Percentiles rank a stretch among this genome's conserved stretches.
phyloP scores from a whole-genome alignment of 352 stramenopile species.

The Globisporangium solare region DNA sequence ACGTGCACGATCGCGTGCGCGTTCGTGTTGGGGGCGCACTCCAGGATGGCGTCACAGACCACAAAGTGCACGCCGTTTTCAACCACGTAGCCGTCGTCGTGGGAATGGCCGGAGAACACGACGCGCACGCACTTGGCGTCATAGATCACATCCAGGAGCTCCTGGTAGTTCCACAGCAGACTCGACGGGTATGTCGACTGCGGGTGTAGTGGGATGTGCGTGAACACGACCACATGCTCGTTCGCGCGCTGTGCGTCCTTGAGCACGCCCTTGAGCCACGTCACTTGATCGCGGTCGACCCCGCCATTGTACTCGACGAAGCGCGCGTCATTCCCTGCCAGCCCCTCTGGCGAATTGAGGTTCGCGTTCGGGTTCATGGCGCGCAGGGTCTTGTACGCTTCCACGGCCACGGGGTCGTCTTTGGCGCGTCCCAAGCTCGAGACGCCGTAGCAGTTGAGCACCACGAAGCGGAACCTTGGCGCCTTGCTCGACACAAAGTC shows the following conservation, averaged over 20 bases:
- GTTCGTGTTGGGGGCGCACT: slow-evolving; percentile 52
- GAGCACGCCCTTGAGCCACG: slow-evolving; percentile 46
- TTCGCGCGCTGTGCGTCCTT: slow-evolving; percentile 15
- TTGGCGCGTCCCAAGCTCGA: slow-evolving; percentile 49
- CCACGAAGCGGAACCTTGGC: slow-evolving; percentile 49
- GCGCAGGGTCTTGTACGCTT: slow-evolving; percentile 37
- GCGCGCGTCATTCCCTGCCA: slow-evolving; percentile 35
- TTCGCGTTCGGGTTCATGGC: slow-evolving; percentile 64
- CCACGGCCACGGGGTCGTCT: slow-evolving; percentile 37
- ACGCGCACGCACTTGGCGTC: slow-evolving; percentile 40
- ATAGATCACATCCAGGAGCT: slow-evolving; percentile 48
- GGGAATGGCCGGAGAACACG: slow-evolving; percentile 71
- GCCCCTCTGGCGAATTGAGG: slow-evolving; percentile 60
- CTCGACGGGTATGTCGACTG: slow-evolving; percentile 28
- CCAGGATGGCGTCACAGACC: slow-evolving; percentile 61
- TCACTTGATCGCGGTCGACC: slow-evolving; percentile 51
- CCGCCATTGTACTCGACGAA: slow-evolving; percentile 81
- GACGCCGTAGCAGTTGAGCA: slow-evolving; percentile 68
- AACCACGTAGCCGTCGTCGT: slow-evolving; percentile 49
- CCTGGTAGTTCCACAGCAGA: slow-evolving; percentile 79
- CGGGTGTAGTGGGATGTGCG: slow-evolving; percentile 64
- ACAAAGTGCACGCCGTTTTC: slow-evolving; percentile 60
- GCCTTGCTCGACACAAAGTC: slow-evolving; percentile 44
- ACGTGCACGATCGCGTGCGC: slow-evolving; percentile 64
- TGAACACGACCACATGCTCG: slow-evolving; percentile 69